Evolutionary conservation across 192 early-diverging fungal species (phyloP).

Genomic region (Cetraspora pellucida): DNA sequence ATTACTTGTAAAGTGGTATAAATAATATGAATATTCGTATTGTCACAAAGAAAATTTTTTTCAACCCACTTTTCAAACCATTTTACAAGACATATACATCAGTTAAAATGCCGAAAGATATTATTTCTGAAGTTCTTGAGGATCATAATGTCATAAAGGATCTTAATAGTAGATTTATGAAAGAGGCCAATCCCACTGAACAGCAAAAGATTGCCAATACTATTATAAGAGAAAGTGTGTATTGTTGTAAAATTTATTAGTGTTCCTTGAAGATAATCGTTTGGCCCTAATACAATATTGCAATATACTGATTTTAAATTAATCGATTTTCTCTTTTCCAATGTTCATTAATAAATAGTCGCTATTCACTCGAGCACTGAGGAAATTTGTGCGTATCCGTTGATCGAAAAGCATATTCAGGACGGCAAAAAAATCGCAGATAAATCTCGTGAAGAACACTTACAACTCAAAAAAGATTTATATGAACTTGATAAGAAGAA

Average conservation of each 20-base stretch:
- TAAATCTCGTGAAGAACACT: constrained; percentile 43
- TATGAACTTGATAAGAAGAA: constrained; percentile 41
- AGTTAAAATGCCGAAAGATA: constrained; percentile 12
- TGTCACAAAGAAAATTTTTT: too few species aligned
- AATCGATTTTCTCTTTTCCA: too few species aligned
- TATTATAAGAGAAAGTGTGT: constrained; percentile 16
- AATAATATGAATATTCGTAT: too few species aligned
- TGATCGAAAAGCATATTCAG: constrained; percentile 32
- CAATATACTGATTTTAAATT: neutral
- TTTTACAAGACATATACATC: too few species aligned
- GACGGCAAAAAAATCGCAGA: constrained; percentile 46
- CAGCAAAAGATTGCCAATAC: constrained; percentile 25
- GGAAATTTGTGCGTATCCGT: constrained; percentile 49
- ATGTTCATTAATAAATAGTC: constrained; percentile 22
- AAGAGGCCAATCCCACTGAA: neutral
- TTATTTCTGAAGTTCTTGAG: neutral
- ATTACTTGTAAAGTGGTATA: too few species aligned
- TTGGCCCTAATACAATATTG: neutral
- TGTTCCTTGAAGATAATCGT: neutral
- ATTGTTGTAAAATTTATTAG: neutral
- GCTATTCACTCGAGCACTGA: constrained; percentile 46
- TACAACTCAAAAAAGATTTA: constrained; percentile 45
- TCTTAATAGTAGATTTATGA: neutral
- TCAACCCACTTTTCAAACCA: too few species aligned
- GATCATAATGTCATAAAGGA: constrained; percentile 11